Percentiles rank a stretch among this genome's conserved stretches.
phyloP scores from a whole-genome alignment of 371 early-diverging fungal genomes.

The Choanephora cucurbitarum region DNA sequence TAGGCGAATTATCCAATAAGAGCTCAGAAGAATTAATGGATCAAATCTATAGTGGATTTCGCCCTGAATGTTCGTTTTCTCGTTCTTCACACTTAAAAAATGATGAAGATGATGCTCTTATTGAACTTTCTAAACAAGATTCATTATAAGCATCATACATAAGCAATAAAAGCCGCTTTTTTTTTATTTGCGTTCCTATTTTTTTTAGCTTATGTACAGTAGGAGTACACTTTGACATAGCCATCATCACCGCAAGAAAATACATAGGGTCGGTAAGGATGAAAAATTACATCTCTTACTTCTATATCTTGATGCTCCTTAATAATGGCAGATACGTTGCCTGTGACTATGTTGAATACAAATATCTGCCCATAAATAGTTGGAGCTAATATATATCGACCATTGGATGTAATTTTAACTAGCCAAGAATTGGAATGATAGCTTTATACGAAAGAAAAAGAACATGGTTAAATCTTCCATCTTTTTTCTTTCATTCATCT shows the following conservation, averaged over 20 bases:
- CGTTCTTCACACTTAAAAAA: constrained; percentile 4
- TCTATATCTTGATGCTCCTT: constrained; percentile 87
- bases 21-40: constrained; percentile 52
- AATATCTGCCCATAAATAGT: constrained; percentile 87
- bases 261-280: constrained; percentile 74
- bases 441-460: constrained; percentile 26
- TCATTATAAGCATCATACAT: neutral
- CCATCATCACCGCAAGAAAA: constrained; percentile 83
- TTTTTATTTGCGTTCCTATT: neutral
- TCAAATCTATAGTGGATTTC: constrained; percentile 44
- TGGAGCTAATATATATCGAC: constrained; percentile 84
- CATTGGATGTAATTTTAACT: constrained; percentile 83
- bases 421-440: constrained; percentile 92
- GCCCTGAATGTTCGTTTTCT: neutral
- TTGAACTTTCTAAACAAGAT: constrained; percentile 9
- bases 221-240: constrained; percentile 42
- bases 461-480: neutral
- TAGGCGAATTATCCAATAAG: constrained; percentile 39
- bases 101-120: constrained; percentile 11
- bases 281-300: constrained; percentile 88
- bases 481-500: neutral
- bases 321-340: constrained; percentile 72
- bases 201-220: constrained; percentile 1
- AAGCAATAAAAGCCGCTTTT: neutral
- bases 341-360: constrained; percentile 74